Percentiles rank a stretch among this genome's conserved stretches.
Conservation (phyloP, 768 basidiomycete species). For the Suillus cothurnatus region DNA sequence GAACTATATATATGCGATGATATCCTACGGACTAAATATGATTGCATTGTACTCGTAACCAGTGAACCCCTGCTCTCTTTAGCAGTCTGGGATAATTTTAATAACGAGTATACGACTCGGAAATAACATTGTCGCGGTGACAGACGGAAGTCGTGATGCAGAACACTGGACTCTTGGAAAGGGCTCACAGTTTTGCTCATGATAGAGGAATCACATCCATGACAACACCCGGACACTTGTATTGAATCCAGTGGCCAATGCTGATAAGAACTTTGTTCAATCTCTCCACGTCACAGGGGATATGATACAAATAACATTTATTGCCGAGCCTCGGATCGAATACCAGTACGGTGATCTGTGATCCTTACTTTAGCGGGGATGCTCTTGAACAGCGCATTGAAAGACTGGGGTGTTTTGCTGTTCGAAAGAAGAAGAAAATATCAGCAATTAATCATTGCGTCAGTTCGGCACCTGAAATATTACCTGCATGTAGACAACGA, state of each 20-base stretch:
- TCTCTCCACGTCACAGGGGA: not conserved
- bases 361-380: not conserved
- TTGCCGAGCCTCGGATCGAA: not conserved
- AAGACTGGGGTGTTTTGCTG: not conserved
- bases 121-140: not conserved
- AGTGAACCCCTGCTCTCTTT: not conserved
- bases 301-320: not conserved
- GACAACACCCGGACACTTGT: slow-evolving; percentile 8
- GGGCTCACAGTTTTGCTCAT: not conserved
- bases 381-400: not conserved
- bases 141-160: not conserved
- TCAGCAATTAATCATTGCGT: not conserved
- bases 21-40: not conserved
- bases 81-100: not conserved
- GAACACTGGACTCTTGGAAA: not conserved
- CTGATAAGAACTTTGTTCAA: not conserved
- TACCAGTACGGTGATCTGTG: not conserved
- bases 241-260: not conserved
- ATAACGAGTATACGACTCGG: too few species aligned
- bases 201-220: slow-evolving; percentile 1
- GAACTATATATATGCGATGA: not conserved
- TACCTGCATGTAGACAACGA: not conserved
- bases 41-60: not conserved
- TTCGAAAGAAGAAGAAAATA: not conserved
- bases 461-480: not conserved